Conservation (phyloP, 2,329 filamentous ascomycete species). For the Geosmithia putterillii region DNA sequence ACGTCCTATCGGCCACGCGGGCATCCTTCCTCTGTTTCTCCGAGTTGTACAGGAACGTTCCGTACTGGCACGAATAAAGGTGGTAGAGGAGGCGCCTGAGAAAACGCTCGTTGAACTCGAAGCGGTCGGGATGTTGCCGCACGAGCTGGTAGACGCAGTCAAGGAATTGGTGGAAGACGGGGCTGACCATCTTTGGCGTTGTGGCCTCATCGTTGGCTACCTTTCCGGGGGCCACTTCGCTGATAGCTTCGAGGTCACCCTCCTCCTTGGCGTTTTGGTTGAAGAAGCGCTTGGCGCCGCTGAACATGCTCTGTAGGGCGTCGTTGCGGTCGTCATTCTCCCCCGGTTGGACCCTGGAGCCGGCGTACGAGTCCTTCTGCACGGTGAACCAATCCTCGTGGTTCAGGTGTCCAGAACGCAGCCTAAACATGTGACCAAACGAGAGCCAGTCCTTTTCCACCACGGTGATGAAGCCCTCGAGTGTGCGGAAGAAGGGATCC, state of each 20-base stretch:
- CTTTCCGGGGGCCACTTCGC: conserved; percentile 24
- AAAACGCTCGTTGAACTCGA: conserved; percentile 95
- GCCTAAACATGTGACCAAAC: conserved; percentile 94
- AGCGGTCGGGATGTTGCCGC: conserved; percentile 73
- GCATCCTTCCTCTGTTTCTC: conserved; percentile 76
- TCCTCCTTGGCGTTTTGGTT: conserved; percentile 51
- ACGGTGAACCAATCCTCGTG: conserved; percentile 90
- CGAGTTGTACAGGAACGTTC: conserved; percentile 90
- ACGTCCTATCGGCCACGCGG: conserved; percentile 56
- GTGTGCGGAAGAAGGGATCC: conserved; percentile 87
- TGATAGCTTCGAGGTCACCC: conserved; percentile 46
- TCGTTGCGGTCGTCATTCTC: conserved; percentile 53
- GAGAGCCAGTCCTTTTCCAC: conserved; percentile 97
- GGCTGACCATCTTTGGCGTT: conserved; percentile 80
- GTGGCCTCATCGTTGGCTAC: conserved; percentile 53
- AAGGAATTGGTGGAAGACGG: conserved; percentile 95
- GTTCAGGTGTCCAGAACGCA: conserved; percentile 77
- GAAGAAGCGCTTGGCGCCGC: conserved; percentile 83
- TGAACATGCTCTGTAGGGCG: conserved; percentile 76
- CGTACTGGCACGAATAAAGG: conserved; percentile 90
- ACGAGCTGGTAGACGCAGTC: conserved; percentile 88
- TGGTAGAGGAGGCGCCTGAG: conserved; percentile 83
- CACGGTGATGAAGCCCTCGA: conserved; percentile 88
- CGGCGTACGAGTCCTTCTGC: conserved; percentile 68
- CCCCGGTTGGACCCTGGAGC: conserved; percentile 47